Conservation (phyloP, 805 yeast genomes). For the Tetrapisispora taiwanensis region DNA sequence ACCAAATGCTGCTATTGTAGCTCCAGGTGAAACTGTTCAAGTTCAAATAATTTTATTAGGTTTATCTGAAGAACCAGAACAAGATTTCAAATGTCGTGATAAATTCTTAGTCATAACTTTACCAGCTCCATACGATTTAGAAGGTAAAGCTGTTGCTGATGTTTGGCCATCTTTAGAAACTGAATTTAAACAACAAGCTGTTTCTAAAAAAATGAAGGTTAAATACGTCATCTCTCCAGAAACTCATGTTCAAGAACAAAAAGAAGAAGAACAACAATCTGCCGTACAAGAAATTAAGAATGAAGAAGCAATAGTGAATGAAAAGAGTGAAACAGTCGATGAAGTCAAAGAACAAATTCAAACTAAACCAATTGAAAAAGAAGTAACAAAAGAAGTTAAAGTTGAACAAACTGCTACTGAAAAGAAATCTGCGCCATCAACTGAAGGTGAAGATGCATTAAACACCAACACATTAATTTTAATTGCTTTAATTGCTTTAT, state of each 20-base stretch:
- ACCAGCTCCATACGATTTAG: conserved; percentile 55
- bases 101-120: conserved; percentile 84
- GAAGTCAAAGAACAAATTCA: conserved; percentile 9
- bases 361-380: conserved; percentile 8
- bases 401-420: conserved; percentile 7
- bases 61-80: conserved; percentile 59
- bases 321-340: conserved; percentile 9
- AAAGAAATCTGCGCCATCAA: conserved; percentile 5
- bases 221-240: conserved; percentile 31
- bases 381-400: conserved; percentile 4
- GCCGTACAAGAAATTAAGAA: conserved; percentile 3
- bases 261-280: conserved; percentile 12
- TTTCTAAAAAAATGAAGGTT: conserved; percentile 60
- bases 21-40: conserved; percentile 61
- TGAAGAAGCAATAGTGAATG: conserved; percentile 4
- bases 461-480: conserved; percentile 31
- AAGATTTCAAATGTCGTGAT: conserved; percentile 75
- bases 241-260: conserved; percentile 1
- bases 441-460: conserved; percentile 14
- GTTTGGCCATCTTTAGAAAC: conserved; percentile 68
- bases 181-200: conserved; percentile 42
- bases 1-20: conserved; percentile 79
- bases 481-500: conserved; percentile 45
- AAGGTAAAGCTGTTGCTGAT: conserved; percentile 51
- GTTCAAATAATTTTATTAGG: conserved; percentile 84